Evolutionary conservation across 768 basidiomycete genomes (phyloP).

Genomic region (Trametes meyenii): DNA sequence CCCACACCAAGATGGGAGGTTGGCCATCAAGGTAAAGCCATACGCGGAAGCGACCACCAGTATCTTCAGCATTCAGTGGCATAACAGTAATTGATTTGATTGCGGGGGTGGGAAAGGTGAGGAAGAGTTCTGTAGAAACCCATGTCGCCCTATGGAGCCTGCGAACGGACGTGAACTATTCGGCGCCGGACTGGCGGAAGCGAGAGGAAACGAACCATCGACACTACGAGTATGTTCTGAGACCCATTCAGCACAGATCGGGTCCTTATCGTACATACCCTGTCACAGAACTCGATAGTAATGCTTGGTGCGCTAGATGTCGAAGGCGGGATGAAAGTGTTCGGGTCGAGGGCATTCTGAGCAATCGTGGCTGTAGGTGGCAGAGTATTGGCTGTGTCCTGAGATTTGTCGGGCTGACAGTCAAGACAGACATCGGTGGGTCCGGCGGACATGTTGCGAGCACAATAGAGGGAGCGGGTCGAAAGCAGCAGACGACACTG

Average conservation of each 20-base stretch:
- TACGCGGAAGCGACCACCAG: conserved; percentile 88
- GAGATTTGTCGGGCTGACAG: conserved; percentile 17
- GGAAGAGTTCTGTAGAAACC: conserved; percentile 89
- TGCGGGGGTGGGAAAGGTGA: conserved; percentile 85
- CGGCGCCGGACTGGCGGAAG: neutral
- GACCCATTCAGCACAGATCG: neutral
- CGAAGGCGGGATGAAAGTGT: conserved; percentile 59
- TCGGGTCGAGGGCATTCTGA: conserved; percentile 43
- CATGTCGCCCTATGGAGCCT: conserved; percentile 94
- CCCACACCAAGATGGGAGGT: conserved; percentile 69
- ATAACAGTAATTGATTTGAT: conserved; percentile 69
- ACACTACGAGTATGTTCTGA: conserved; percentile 49
- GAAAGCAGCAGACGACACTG: too few relatives aligned
- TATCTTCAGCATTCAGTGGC: conserved; percentile 78
- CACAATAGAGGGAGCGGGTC: neutral
- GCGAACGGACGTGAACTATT: neutral
- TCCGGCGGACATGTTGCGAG: conserved; percentile 33
- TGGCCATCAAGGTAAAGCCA: conserved; percentile 63
- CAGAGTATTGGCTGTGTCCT: neutral
- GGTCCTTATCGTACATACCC: conserved; percentile 52
- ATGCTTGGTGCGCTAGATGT: conserved; percentile 55
- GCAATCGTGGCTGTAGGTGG: neutral
- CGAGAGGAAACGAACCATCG: conserved; percentile 59
- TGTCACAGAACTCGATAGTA: conserved; percentile 92
- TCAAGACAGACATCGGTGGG: conserved; percentile 26